These are phyloP conservation scores for Domatiomyces catenatus DNA, from an alignment of 2,329 filamentous ascomycete species.

Conservation along the genomic window DNA sequence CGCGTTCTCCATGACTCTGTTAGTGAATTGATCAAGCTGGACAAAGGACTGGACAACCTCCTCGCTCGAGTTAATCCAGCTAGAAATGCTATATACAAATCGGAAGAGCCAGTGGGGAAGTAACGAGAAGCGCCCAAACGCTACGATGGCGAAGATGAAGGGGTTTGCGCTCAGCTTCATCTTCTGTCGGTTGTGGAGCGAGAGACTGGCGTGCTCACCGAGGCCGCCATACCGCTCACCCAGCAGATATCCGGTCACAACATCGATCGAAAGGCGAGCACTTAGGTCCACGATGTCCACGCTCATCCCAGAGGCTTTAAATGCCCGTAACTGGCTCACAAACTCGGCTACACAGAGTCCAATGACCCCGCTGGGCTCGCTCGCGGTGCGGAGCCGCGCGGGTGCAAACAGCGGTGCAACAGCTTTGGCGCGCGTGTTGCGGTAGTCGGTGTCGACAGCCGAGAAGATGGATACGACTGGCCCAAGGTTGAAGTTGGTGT, in stretches of 20 bases:
- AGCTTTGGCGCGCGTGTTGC: slow-evolving; percentile 34
- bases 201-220: slow-evolving; percentile 19
- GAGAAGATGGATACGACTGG: slow-evolving; percentile 39
- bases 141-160: slow-evolving; percentile 42
- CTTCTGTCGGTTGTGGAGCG: neutral
- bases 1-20: slow-evolving; percentile 10
- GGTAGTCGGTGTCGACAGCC: slow-evolving; percentile 22
- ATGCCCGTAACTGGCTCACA: slow-evolving; percentile 27
- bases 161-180: slow-evolving; percentile 27
- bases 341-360: slow-evolving; percentile 30
- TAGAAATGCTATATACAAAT: slow-evolving; percentile 12
- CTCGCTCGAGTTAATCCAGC: slow-evolving; percentile 10
- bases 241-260: slow-evolving; percentile 40
- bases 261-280: slow-evolving; percentile 38
- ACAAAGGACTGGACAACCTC: slow-evolving; percentile 10
- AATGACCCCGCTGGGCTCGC: slow-evolving; percentile 25
- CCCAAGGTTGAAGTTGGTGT: slow-evolving; percentile 43
- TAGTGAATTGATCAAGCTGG: slow-evolving; percentile 15
- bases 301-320: slow-evolving; percentile 16
- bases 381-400: slow-evolving; percentile 23
- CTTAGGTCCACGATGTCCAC: slow-evolving; percentile 37
- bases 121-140: slow-evolving; percentile 40
- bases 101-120: slow-evolving; percentile 27
- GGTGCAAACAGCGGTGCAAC: slow-evolving; percentile 37
- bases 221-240: slow-evolving; percentile 36